Conservation (phyloP, 306 rosid genomes). For the Dryas octopetala region DNA sequence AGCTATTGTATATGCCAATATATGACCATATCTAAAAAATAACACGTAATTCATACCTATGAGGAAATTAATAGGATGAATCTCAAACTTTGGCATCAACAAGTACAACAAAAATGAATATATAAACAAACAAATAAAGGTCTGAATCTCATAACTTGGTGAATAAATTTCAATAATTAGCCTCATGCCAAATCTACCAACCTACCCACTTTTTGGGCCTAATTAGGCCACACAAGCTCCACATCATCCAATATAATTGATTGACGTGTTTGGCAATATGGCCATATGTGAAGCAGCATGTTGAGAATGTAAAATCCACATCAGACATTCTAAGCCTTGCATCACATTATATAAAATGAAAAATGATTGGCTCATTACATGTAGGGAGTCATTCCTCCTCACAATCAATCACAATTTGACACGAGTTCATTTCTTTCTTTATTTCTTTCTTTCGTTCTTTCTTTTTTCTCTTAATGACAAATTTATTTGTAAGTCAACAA, state of each 20-base stretch:
- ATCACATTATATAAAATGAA: too few relatives aligned
- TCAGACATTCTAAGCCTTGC: not conserved
- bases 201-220: not conserved
- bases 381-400: too few relatives aligned
- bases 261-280: not conserved
- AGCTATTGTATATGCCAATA: not conserved
- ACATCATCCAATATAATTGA: not conserved
- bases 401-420: too few relatives aligned
- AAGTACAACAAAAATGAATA: not conserved
- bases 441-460: too few relatives aligned
- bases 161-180: not conserved
- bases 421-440: too few relatives aligned
- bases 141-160: not conserved
- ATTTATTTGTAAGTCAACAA: too few relatives aligned
- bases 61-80: not conserved
- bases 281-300: not conserved
- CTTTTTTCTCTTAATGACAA: too few relatives aligned
- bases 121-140: not conserved
- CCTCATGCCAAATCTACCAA: not conserved
- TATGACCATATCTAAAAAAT: not conserved
- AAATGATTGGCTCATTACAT: too few relatives aligned
- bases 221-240: not conserved
- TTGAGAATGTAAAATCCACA: not conserved
- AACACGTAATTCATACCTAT: not conserved
- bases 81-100: not conserved